Conservation (phyloP, 352 stramenopile genomes). For the Lagenidium sp. region DNA sequence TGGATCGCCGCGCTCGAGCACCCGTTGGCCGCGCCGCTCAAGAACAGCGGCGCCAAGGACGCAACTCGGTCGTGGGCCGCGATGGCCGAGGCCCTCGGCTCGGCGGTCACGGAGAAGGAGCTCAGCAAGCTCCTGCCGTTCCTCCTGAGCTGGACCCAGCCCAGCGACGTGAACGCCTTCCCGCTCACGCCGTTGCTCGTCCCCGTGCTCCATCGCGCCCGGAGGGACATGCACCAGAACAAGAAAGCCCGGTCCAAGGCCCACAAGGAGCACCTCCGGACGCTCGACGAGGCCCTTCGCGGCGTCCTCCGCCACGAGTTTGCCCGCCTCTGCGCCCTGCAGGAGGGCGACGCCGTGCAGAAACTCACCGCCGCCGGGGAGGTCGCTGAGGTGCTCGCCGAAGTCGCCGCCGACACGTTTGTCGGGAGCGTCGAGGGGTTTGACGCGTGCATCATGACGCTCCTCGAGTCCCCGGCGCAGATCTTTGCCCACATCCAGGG, state of each 20-base stretch:
- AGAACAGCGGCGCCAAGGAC: too few species aligned
- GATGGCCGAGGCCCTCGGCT: constrained; percentile 4
- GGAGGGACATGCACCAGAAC: constrained; percentile 11
- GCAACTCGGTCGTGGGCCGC: constrained; percentile 4
- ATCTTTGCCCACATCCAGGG: constrained; percentile 63
- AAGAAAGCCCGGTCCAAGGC: constrained; percentile 31
- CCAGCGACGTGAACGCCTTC: constrained; percentile 29
- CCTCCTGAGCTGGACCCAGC: constrained; percentile 50
- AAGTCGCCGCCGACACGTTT: constrained; percentile 26
- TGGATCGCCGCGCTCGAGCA: constrained; percentile 49
- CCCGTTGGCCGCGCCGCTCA: constrained; percentile 25
- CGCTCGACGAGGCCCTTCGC: constrained; percentile 38
- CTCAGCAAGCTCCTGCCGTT: constrained; percentile 34
- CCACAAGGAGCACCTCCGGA: constrained; percentile 23
- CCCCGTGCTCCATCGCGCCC: constrained; percentile 38
- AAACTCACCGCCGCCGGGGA: constrained; percentile 12
- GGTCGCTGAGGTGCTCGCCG: constrained; percentile 41
- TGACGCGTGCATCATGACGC: constrained; percentile 43
- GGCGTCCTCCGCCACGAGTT: constrained; percentile 69
- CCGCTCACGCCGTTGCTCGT: constrained; percentile 53
- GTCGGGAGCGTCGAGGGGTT: constrained; percentile 43
- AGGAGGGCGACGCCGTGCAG: constrained; percentile 13
- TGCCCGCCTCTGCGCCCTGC: constrained; percentile 22
- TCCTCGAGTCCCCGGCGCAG: constrained; percentile 47
- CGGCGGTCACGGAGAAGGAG: constrained; percentile 24